Evolutionary conservation across 805 yeast genomes (phyloP).

Genomic region (Lachancea dasiensis): DNA sequence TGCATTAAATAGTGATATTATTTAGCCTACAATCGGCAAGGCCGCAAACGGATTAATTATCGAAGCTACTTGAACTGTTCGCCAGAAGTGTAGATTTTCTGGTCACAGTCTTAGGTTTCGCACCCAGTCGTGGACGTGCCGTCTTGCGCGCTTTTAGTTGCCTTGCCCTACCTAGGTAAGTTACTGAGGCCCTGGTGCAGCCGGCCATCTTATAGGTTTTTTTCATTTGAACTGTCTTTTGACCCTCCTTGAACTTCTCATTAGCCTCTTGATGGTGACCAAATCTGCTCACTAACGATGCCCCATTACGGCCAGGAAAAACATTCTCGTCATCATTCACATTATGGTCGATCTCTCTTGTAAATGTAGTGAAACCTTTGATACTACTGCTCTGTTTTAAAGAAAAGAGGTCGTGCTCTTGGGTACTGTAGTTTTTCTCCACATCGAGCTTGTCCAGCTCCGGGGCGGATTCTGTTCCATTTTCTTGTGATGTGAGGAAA

Average conservation of each 20-base stretch:
- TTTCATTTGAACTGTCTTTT: constrained; percentile 44
- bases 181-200: constrained; percentile 52
- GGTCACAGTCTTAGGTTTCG: not conserved
- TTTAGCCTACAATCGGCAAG: not conserved
- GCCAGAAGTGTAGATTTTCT: constrained; percentile 14
- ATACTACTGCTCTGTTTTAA: constrained; percentile 41
- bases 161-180: constrained; percentile 42
- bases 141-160: constrained; percentile 27
- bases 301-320: constrained; percentile 25
- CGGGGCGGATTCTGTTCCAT: not conserved
- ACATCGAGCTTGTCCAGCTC: not conserved
- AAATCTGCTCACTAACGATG: constrained; percentile 42
- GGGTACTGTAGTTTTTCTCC: constrained; percentile 13
- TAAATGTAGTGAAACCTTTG: constrained; percentile 28
- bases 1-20: constrained; percentile 27
- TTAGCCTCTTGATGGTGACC: constrained; percentile 35
- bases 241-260: constrained; percentile 38
- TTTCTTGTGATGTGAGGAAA: constrained; percentile 34
- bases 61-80: constrained; percentile 20
- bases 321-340: constrained; percentile 16
- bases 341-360: constrained; percentile 17
- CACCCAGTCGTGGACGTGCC: not conserved
- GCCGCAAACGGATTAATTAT: constrained; percentile 4
- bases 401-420: constrained; percentile 40
- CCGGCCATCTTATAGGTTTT: constrained; percentile 50